Base-by-base conservation (phyloP, 345 rosid genomes). In the Sonneratia caseolaris region DNA sequence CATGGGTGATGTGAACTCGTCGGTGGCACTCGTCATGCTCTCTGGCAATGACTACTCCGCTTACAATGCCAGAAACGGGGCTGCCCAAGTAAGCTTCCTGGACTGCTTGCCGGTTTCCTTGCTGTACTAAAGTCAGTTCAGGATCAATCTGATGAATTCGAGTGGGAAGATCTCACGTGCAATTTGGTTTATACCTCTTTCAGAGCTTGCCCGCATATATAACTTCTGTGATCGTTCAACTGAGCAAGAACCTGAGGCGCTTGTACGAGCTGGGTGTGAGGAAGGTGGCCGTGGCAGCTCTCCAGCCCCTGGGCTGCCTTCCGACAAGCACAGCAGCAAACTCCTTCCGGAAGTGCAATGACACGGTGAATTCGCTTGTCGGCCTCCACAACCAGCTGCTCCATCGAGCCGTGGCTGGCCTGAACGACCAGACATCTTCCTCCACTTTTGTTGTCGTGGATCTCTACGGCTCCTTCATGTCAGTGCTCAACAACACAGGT, bases 261-360 rank as follows among this genome's bases (percentile, higher is more conserved):
- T 78, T 94, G 47, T 78, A 87, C 62, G 68, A 66, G 38, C 59
- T 85, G 70, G 98, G 97, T 64, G 86, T 84, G 70, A 80, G 78
- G 61, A 94, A 83, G 79, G 68, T 91, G 37, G 87, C 69, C 0
- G 83, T 87, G 19, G 57, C 77, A 19, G 72, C 82, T 35, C 75
- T 94, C 24, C 89, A 78, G 36, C 98, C 98, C 37, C 70, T 89
- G 36, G 97, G 98, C 0, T 94, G 98, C 78, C 88, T 89, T 53
- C 98, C 98, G 36, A 11, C 3, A 0, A 67, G 61, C 73, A 84
- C 97, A 1, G 16, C 15, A 12, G 14, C 8, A 8, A 68, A 72
- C 32, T 76, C 90, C 13, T 88, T 82, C 72, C 76, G 74, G 67
- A 80, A 72, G 53, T 89, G 97, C 87, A 78, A 84, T 55, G 86